Base-by-base conservation (phyloP, 768 basidiomycete species). In the Astraeus odoratus region DNA sequence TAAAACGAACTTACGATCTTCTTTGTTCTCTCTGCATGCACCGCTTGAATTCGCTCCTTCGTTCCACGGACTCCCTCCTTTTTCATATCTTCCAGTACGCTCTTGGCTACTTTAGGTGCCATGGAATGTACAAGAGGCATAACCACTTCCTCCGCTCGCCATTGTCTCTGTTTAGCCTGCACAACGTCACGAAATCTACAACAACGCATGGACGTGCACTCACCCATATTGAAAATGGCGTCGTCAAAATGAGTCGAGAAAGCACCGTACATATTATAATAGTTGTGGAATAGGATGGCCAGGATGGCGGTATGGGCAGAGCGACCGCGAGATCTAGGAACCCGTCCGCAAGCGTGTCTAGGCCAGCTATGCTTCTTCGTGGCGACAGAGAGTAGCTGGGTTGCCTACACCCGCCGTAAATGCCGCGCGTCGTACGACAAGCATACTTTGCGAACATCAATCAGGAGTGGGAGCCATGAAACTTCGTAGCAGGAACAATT, bases 181-280 rank as follows among this genome's bases (percentile, higher is more conserved):
- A 24, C 13, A 20, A 37, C 38, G 31, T 62, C 13, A 53, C 53
- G 30, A 39, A 48, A 36, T 50, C 39, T 31, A n/a, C n/a, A 6
- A 13, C 19, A 5, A 37, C 7, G 29, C n/a, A 34, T 27, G 25
- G 10, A 35, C 13, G 15, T 9, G 13, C 12, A 42, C 29, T 48
- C 51, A 88, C 88, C 88, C 87, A 90, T 71, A 88, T 59, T 54
- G 84, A 77, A 46, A 84, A 68, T 25, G 88, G 88, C 10, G 86
- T 70, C 5, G 86, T 76, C 44, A 74, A 51, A 2, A 69, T 69
- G 23, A 81, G 65, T 55, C 88, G 79, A 31, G 77, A 71, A 12
- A 74, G 57, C 30, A 86, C 57, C 3, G 87, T 81, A 44, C 79
- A 70, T 3, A 88, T 57, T 42, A 90, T 81, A 47, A 91, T 87